Conservation (phyloP, 768 basidiomycete genomes). For the Termitomyces eurrhizus region DNA sequence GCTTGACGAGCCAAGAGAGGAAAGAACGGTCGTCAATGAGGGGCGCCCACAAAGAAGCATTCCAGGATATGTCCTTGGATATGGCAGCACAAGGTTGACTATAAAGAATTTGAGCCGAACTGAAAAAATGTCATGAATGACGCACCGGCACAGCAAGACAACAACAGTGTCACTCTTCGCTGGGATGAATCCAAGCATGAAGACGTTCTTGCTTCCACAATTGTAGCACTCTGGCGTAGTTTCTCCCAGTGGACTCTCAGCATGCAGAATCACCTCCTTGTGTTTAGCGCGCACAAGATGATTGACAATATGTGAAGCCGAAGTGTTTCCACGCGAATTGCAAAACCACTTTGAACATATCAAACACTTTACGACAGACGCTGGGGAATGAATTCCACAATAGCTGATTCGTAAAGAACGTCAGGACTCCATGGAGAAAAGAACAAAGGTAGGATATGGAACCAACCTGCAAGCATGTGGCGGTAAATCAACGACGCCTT, state of each 20-base stretch:
- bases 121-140: constrained; percentile 13
- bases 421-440: constrained; percentile 12
- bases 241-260: constrained; percentile 93
- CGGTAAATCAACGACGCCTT: constrained; percentile 72
- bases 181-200: constrained; percentile 98
- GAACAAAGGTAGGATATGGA: neutral
- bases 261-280: constrained; percentile 96
- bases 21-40: constrained; percentile 98
- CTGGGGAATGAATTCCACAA: constrained; percentile 96
- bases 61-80: constrained; percentile 98
- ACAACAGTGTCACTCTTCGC: constrained; percentile 99
- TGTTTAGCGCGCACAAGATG: constrained; percentile 99
- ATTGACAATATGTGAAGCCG: constrained; percentile 98
- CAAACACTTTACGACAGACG: constrained; percentile 94
- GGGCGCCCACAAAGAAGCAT: constrained; percentile 95
- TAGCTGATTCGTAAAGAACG: constrained; percentile 53
- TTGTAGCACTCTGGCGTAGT: constrained; percentile 99
- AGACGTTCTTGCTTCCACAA: constrained; percentile 98
- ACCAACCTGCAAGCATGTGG: constrained; percentile 94
- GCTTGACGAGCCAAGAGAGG: constrained; percentile 98
- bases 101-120: constrained; percentile 6
- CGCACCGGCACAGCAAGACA: constrained; percentile 91
- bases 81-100: constrained; percentile 98
- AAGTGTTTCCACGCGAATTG: constrained; percentile 96
- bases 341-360: constrained; percentile 97